A percentile compares a stretch with the other conserved stretches of the same genome.
phyloP scores from a whole-genome alignment of 1,284 basidiomycete species.

The Pyrrhoderma lamaoense region DNA sequence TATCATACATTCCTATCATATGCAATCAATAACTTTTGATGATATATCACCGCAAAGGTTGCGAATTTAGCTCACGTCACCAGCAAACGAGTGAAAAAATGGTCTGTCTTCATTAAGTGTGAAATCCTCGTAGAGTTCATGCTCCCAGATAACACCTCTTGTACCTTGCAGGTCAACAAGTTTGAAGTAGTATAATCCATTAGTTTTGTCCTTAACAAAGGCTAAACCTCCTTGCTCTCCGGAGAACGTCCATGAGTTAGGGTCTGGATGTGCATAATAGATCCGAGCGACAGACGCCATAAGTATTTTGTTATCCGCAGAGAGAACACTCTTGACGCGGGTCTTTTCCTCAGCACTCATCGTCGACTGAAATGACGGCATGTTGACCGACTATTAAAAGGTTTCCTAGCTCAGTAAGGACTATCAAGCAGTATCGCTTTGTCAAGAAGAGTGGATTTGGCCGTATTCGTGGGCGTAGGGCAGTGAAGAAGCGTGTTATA shows the following conservation, averaged over 20 bases:
- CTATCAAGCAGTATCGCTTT: no score
- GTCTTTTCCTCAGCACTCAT: constrained; percentile 69
- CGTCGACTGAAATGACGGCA: constrained; percentile 67
- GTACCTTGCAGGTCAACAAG: constrained; percentile 81
- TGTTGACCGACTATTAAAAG: constrained; percentile 26
- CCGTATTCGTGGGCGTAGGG: no score
- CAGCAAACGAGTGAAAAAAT: constrained; percentile 91
- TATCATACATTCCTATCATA: constrained; percentile 71
- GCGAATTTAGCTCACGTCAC: constrained; percentile 55
- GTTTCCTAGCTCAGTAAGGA: no score
- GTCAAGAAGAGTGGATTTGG: no score
- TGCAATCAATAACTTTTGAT: constrained; percentile 10
- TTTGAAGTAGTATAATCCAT: constrained; percentile 57
- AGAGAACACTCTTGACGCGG: constrained; percentile 64
- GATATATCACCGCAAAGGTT: not conserved
- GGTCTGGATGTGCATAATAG: constrained; percentile 79
- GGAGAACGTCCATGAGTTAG: constrained; percentile 73
- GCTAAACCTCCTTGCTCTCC: constrained; percentile 82
- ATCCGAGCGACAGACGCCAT: constrained; percentile 76
- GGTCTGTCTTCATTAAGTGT: constrained; percentile 83
- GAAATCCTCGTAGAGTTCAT: constrained; percentile 84
- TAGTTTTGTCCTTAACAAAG: constrained; percentile 57
- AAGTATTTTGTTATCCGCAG: constrained; percentile 63
- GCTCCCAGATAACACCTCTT: constrained; percentile 88
- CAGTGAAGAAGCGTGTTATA: no score